These are phyloP conservation scores for Mycena belliarum DNA, from an alignment of 768 basidiomycete genomes.

Conservation along the genomic window DNA sequence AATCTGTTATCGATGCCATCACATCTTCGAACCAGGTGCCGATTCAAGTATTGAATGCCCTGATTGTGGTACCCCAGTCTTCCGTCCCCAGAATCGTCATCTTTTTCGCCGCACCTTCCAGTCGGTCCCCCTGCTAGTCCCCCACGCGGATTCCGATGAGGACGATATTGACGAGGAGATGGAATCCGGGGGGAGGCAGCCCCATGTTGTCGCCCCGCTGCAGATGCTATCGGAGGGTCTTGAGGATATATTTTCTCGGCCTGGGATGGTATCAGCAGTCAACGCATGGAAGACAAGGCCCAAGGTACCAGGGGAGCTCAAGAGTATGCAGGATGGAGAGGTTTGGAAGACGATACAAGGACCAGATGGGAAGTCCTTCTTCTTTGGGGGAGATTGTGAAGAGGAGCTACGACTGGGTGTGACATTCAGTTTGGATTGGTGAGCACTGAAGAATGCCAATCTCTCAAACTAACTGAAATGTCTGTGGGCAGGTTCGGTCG, in stretches of 20 bases:
- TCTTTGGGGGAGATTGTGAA: neutral
- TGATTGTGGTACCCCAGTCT: no score
- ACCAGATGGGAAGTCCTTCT: slow-evolving; percentile 14
- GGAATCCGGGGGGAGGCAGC: no score
- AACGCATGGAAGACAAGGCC: slow-evolving; percentile 13
- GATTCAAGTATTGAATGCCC: no score
- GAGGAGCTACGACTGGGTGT: slow-evolving; percentile 22
- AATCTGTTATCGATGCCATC: no score
- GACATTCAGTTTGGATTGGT: slow-evolving; percentile 24
- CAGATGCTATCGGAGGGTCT: slow-evolving; percentile 14
- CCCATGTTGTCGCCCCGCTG: slow-evolving; percentile 19
- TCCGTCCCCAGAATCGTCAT: no score
- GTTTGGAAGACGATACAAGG: slow-evolving; percentile 20
- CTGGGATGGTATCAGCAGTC: slow-evolving; percentile 6
- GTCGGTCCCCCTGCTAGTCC: no score
- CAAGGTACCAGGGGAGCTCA: neutral
- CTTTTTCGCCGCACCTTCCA: no score
- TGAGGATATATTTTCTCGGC: slow-evolving; percentile 3
- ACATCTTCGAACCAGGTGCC: no score
- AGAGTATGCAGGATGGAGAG: slow-evolving; percentile 13
- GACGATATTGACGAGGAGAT: no score
- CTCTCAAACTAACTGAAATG: neutral
- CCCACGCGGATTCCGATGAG: no score
- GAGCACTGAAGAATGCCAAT: neutral
- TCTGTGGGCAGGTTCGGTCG: slow-evolving; percentile 5